These are phyloP conservation scores for Capsicum pubescens DNA, from an alignment of 257 asterid genomes.

Conservation along the genomic window DNA sequence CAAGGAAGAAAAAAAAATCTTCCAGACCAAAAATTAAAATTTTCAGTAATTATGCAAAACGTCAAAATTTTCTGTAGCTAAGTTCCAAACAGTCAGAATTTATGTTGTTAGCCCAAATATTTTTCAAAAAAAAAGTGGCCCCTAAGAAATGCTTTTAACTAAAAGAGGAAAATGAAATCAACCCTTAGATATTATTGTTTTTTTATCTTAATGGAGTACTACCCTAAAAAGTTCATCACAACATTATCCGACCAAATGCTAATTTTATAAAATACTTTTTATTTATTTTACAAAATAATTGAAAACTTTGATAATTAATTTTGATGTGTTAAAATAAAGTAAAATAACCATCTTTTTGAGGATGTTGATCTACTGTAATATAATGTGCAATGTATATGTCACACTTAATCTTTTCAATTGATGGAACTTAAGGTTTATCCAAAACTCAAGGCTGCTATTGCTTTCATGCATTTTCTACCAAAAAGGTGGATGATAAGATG, in stretches of 20 bases:
- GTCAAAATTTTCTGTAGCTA: no score
- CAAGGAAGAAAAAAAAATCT: no score
- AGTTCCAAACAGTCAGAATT: no score
- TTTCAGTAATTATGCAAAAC: no score
- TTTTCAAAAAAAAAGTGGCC: neutral
- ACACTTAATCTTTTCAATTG: neutral
- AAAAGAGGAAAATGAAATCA: neutral
- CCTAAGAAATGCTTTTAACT: neutral
- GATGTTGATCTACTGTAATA: neutral
- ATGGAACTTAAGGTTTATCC: conserved; percentile 26
- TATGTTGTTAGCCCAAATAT: neutral
- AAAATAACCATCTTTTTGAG: neutral
- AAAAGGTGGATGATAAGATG: conserved; percentile 29
- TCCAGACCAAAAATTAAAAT: no score
- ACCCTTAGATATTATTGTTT: neutral
- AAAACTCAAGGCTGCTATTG: conserved; percentile 30
- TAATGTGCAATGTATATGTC: neutral
- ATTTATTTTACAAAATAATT: neutral
- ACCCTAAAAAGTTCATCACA: neutral
- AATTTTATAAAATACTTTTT: neutral
- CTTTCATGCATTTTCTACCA: conserved; percentile 23
- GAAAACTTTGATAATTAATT: neutral
- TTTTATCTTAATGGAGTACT: neutral
- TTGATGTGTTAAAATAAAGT: neutral
- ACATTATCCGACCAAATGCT: neutral